phyloP scores from a whole-genome alignment of 495 filamentous ascomycete genomes.

The Tuber brumale region DNA sequence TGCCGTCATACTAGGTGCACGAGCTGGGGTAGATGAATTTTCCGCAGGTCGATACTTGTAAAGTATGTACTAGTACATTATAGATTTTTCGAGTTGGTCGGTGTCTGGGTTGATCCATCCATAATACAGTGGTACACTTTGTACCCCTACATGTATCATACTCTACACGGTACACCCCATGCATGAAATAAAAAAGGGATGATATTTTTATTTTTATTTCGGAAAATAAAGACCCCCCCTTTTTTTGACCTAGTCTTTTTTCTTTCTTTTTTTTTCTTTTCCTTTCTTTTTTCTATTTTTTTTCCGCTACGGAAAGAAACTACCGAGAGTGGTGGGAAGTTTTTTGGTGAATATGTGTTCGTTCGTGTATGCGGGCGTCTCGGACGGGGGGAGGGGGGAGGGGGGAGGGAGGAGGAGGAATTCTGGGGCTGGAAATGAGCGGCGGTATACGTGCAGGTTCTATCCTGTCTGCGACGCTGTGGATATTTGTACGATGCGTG shows the following conservation, averaged over 20 bases:
- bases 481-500: neutral
- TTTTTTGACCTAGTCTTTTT: neutral
- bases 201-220: neutral
- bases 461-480: neutral
- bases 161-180: neutral
- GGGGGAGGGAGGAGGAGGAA: neutral
- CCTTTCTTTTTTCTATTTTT: too few species aligned
- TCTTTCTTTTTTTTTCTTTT: neutral
- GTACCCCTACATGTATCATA: neutral
- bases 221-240: neutral
- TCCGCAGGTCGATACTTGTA: neutral
- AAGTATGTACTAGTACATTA: neutral
- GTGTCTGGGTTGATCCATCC: neutral
- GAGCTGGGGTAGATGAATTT: neutral
- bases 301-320: neutral
- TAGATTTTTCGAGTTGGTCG: neutral
- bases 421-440: neutral
- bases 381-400: neutral
- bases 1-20: neutral
- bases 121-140: neutral
- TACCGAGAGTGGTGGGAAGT: neutral
- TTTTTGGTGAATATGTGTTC: conserved; percentile 2
- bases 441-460: neutral
- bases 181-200: neutral
- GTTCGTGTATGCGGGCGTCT: neutral